phyloP scores from a whole-genome alignment of 352 stramenopile species.

The Phytophthora parvispora region DNA sequence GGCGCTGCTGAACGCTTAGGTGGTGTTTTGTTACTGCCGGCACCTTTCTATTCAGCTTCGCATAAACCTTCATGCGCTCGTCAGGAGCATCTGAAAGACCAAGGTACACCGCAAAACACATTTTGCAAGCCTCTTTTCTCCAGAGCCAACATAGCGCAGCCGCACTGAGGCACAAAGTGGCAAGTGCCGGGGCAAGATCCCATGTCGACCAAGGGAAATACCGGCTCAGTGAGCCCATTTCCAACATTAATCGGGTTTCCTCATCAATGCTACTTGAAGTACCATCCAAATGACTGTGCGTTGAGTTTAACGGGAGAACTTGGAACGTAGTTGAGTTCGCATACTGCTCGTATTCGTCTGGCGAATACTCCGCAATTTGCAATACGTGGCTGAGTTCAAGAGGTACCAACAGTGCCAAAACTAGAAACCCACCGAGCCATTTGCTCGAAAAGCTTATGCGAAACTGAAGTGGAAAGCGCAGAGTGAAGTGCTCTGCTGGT shows the following conservation, averaged over 20 bases:
- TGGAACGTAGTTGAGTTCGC: constrained; percentile 34
- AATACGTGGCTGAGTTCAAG: constrained; percentile 61
- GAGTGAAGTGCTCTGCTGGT: constrained; percentile 33
- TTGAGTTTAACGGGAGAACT: constrained; percentile 26
- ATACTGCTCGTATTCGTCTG: constrained; percentile 41
- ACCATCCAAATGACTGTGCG: not conserved
- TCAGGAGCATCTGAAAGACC: constrained; percentile 20
- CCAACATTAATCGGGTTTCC: constrained; percentile 28
- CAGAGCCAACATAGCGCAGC: constrained; percentile 42
- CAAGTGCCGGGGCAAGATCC: constrained; percentile 51
- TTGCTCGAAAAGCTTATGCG: constrained; percentile 50
- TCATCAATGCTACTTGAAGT: constrained; percentile 6
- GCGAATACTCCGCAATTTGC: constrained; percentile 54
- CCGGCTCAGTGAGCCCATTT: constrained; percentile 54
- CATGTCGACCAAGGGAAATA: constrained; percentile 62
- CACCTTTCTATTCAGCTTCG: constrained; percentile 32
- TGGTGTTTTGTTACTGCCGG: constrained; percentile 22
- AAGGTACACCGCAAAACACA: constrained; percentile 44
- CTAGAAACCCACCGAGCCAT: constrained; percentile 58
- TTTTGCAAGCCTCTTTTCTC: constrained; percentile 47
- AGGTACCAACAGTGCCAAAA: constrained; percentile 57
- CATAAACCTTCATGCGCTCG: not conserved
- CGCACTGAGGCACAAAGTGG: constrained; percentile 32
- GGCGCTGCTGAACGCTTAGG: constrained; percentile 33
- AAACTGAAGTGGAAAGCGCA: constrained; percentile 22